A percentile compares a stretch with the other conserved stretches of the same genome.
These are phyloP conservation scores for Scenedesmus sp. DNA, from an alignment of 163 green algal genomes.

Conservation along the genomic window DNA sequence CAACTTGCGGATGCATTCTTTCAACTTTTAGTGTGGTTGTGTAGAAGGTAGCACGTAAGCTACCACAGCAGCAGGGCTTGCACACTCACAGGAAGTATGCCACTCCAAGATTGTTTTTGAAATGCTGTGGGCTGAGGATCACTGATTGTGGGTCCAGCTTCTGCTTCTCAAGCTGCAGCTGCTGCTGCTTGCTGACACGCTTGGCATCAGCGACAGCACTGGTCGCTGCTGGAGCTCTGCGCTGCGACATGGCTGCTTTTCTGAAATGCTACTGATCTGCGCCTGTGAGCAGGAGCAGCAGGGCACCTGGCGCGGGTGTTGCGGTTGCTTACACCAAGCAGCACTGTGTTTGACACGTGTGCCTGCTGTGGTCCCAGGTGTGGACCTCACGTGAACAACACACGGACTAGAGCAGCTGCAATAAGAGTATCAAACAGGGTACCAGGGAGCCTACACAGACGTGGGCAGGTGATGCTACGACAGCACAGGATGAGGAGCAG, in stretches of 20 bases:
- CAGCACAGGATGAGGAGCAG: neutral
- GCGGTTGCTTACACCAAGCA: neutral
- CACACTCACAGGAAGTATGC: constrained; percentile 68
- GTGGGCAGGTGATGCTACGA: neutral
- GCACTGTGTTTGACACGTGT: neutral
- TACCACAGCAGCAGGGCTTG: neutral
- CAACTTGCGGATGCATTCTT: no score
- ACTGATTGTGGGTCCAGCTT: constrained; percentile 6
- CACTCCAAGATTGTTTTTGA: constrained; percentile 61
- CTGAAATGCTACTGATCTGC: neutral
- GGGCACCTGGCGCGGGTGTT: neutral
- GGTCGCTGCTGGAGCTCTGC: neutral
- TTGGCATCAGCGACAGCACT: neutral
- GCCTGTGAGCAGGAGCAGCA: neutral
- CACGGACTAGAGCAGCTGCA: neutral
- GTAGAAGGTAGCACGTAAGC: no score
- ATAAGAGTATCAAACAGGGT: neutral
- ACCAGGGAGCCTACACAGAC: neutral
- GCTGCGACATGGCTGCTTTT: neutral
- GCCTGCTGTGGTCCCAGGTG: neutral
- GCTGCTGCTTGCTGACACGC: constrained; percentile 30
- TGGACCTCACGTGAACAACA: neutral
- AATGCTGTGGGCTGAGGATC: constrained; percentile 37
- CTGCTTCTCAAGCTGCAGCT: constrained; percentile 30
- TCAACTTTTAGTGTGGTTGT: no score